Evolutionary conservation across 306 rosid genomes (phyloP).

Genomic region (Fragaria vesca): DNA sequence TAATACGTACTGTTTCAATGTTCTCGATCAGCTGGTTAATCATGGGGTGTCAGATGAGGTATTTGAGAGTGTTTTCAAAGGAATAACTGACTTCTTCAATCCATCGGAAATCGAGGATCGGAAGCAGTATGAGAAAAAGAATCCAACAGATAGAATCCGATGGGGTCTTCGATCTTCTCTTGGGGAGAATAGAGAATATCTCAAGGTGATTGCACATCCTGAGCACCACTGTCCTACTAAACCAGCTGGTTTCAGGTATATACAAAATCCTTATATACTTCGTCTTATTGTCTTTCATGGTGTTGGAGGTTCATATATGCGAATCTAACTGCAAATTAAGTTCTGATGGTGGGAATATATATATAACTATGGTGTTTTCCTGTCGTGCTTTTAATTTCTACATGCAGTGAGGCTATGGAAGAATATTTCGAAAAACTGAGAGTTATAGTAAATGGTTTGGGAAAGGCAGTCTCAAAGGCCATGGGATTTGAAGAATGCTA

Average conservation of each 20-base stretch:
- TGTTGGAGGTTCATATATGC: neutral
- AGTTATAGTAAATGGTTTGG: constrained; percentile 29
- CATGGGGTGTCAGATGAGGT: constrained; percentile 32
- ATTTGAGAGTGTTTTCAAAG: constrained; percentile 29
- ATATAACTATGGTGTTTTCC: neutral
- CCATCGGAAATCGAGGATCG: constrained; percentile 31
- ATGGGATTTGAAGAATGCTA: constrained; percentile 50
- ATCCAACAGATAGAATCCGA: constrained; percentile 27
- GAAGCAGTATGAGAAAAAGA: constrained; percentile 15
- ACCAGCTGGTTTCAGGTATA: constrained; percentile 36
- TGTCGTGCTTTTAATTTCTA: neutral
- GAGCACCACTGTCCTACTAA: constrained; percentile 30
- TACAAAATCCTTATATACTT: neutral
- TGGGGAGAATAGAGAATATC: constrained; percentile 49
- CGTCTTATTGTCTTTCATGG: neutral
- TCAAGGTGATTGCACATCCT: constrained; percentile 48
- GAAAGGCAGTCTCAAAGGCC: constrained; percentile 39
- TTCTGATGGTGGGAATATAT: neutral
- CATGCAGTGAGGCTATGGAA: constrained; percentile 32
- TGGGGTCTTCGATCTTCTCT: constrained; percentile 30
- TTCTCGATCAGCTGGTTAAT: constrained; percentile 39
- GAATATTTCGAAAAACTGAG: constrained; percentile 40
- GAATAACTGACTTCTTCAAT: constrained; percentile 35
- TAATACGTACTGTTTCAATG: neutral
- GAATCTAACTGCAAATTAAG: neutral